Percentiles rank a stretch among this genome's conserved stretches.
Evolutionary conservation across 176 grass and related monocot species (phyloP).

Genomic region (Dactylis glomerata): DNA sequence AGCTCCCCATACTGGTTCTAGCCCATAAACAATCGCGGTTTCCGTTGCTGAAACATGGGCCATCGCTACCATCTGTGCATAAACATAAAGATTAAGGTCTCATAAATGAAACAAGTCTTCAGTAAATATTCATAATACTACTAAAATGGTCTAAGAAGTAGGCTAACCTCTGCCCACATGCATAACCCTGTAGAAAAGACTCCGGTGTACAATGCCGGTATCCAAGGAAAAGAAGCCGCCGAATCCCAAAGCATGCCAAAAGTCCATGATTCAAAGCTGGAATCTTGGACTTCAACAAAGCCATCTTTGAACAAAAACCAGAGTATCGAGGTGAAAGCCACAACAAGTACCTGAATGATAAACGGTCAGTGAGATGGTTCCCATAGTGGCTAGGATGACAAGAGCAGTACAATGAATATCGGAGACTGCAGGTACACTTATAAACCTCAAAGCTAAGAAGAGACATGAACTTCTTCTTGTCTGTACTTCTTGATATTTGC

Average conservation of each 20-base stretch:
- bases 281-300: conserved; percentile 36
- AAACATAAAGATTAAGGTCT: not conserved
- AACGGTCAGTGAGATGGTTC: conserved; percentile 25
- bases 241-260: conserved; percentile 60
- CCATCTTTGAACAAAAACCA: conserved; percentile 76
- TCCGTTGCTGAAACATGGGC: conserved; percentile 79
- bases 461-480: conserved; percentile 72
- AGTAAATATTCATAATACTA: not conserved
- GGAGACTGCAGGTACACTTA: not conserved
- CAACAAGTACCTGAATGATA: conserved; percentile 63
- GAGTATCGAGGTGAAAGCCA: conserved; percentile 69
- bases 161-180: conserved; percentile 84
- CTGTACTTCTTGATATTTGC: conserved; percentile 74
- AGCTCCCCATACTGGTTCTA: conserved; percentile 91
- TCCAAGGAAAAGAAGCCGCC: conserved; percentile 81
- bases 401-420: not conserved
- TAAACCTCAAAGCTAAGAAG: conserved; percentile 81
- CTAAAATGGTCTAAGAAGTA: not conserved
- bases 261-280: conserved; percentile 48
- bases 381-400: not conserved
- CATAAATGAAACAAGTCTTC: conserved; percentile 16
- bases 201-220: conserved; percentile 85
- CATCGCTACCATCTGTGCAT: conserved; percentile 75
- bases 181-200: conserved; percentile 82
- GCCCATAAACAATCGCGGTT: conserved; percentile 69